Evolutionary conservation across 495 filamentous ascomycete species (phyloP).

Genomic region (Thozetella sp.): DNA sequence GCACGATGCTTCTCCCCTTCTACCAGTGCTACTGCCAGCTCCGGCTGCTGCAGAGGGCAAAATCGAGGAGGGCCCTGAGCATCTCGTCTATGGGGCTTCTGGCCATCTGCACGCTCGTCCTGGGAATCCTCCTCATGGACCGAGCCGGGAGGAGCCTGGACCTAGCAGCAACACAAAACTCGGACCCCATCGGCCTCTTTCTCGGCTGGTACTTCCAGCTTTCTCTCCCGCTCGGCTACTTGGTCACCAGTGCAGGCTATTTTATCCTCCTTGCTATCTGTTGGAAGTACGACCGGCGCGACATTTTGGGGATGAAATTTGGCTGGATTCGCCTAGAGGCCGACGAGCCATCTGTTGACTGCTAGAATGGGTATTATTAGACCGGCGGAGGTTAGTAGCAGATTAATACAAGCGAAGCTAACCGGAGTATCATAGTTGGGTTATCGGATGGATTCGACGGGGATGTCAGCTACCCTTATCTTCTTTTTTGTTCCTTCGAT

Average conservation of each 20-base stretch:
- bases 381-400: too few species aligned
- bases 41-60: background rate
- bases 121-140: background rate
- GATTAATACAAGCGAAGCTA: too few species aligned
- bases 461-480: too few species aligned
- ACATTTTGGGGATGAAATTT: background rate
- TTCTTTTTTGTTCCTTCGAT: too few species aligned
- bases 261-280: background rate
- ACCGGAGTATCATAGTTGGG: too few species aligned
- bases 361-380: too few species aligned
- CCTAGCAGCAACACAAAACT: background rate
- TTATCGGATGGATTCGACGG: too few species aligned
- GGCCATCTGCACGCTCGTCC: background rate
- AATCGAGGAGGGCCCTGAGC: background rate
- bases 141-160: background rate
- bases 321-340: background rate
- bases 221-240: background rate
- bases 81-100: background rate
- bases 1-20: background rate
- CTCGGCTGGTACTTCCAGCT: background rate
- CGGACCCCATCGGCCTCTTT: background rate
- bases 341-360: background rate
- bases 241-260: background rate
- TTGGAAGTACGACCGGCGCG: background rate
- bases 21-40: background rate